Evolutionary conservation across 805 yeast species (phyloP), one percentile per base, ranked within the genome.

Genomic region (Ascoidea rubescens): DNA sequence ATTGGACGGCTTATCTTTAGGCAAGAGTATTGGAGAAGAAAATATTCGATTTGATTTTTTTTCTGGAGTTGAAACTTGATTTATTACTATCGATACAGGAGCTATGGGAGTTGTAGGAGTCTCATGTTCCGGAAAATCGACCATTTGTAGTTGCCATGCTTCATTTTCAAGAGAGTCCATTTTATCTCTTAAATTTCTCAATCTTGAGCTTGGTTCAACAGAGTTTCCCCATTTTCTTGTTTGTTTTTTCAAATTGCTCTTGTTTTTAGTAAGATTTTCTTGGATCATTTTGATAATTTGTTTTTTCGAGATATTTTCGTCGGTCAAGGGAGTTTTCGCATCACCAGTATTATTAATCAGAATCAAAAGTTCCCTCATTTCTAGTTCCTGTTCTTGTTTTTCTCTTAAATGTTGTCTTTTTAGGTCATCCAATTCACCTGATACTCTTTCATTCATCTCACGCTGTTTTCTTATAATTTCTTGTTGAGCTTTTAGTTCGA

Each of bases 111-210:
- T 37, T 14, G 43, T 10, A 37, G 43, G 43, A 10, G 14, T 8
- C 8, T 37, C 43, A 52, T 56, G 56, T 37, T 80, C 86, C 31
- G 77, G 82, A 60, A 87, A 89, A 57, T 88, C 93, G 21, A 86
- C 84, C 77, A 80, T 82, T 63, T 91, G 97, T 54, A 91, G 72
- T 60, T 84, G 86, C 55, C 95, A 71, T 0, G 96, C 96, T 69
- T 87, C 86, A 49, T 78, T 76, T 62, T 87, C 96, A 51, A 90
- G 73, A 56, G 79, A 82, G 54, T 86, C 95, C 96, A 88, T 88
- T 62, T 83, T 77, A 59, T 83, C 87, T 52, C 96, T 73, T 59
- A 90, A 71, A 47, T 79, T 82, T 55, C 93, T 74, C 50, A 89
- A 67, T 57, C 91, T 71, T 2, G 84, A 76, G 59, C 84, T 84